Evolutionary conservation across 2,329 filamentous ascomycete species (phyloP), one percentile per base, ranked within the genome.

Genomic region (Allantophomopsis lycopodina): DNA sequence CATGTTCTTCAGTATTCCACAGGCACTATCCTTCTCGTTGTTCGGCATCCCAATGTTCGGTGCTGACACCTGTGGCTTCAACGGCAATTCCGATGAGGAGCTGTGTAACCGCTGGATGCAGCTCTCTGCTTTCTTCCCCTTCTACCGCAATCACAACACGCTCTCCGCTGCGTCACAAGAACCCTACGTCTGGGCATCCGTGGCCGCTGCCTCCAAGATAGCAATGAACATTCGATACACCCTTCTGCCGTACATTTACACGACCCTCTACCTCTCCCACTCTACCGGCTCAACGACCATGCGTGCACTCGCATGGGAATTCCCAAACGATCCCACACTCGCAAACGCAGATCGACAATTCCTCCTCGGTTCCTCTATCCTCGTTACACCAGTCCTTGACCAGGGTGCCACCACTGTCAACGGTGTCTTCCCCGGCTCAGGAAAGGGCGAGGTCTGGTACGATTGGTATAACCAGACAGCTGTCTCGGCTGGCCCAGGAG

Each of bases 11-110:
- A 74, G 72, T 2, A 86, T 18, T 45, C 32, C 32, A 3, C 35
- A 20, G 35, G 35, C 16, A 14, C 16, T 34, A 2, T 34, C 32
- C 4, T 34, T 34, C 12, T 30, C 20, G 20, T 66, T 86, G 4
- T 85, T 81, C 46, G 80, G 80, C 21, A 76, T 87, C 31, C 82
- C 82, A 10, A 85, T 87, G 79, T 84, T 84, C 46, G 79, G 79
- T 7, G 69, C 71, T 16, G 77, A 83, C 49, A 76, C 74, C 1
- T 83, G 78, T 50, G 81, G 82, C 1, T 86, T 86, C 62, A 69
- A 66, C 39, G 76, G 73, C 7, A 81, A 85, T 52, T 63, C 68
- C 0, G 73, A 78, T 45, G 68, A 75, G 51, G 79, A 86, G 52
- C 70, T 87, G 3, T 87, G 82, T 59, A 72, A 72, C 40, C 67